Conservation (phyloP, 768 basidiomycete species). For the Termitomyces sp. region DNA sequence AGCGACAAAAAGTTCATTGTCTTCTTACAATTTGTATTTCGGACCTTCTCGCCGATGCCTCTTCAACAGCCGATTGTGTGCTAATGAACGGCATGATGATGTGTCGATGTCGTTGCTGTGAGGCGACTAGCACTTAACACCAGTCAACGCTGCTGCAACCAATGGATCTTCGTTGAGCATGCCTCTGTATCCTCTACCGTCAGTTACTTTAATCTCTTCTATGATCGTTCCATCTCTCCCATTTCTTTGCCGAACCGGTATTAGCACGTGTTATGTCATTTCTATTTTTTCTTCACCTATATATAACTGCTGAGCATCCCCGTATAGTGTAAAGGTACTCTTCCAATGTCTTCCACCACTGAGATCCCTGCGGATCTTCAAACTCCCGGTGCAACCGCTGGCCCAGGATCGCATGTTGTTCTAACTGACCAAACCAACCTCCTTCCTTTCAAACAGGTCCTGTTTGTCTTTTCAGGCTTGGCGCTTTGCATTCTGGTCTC, state of each 20-base stretch:
- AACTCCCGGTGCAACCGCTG: neutral
- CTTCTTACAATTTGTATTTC: conserved; percentile 34
- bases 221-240: no score
- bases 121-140: no score
- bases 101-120: no score
- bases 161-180: no score
- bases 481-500: conserved; percentile 57
- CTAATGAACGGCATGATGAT: no score
- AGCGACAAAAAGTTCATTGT: no score
- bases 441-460: conserved; percentile 56
- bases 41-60: neutral
- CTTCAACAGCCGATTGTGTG: no score
- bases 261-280: neutral
- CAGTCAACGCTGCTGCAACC: no score
- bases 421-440: conserved; percentile 76
- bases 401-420: neutral
- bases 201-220: no score
- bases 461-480: conserved; percentile 57
- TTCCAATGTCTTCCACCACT: neutral
- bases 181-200: no score
- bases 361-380: neutral
- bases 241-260: neutral
- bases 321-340: no score
- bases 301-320: neutral
- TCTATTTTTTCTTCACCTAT: neutral